Base-by-base conservation (phyloP, 768 basidiomycete genomes). In the Auricularia auricula-judae region DNA sequence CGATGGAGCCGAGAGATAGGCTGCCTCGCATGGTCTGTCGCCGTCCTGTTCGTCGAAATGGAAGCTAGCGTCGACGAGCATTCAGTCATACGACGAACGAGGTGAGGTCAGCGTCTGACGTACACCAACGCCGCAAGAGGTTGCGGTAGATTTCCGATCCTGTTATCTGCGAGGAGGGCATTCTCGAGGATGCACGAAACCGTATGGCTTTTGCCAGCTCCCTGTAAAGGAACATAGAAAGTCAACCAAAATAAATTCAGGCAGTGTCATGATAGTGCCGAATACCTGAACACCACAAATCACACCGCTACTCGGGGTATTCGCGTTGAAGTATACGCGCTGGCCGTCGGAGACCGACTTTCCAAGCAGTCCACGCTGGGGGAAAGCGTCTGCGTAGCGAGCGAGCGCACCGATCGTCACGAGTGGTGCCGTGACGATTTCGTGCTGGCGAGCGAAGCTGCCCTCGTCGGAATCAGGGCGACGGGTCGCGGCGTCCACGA, bases 181-280 rank as follows among this genome's bases (percentile, higher is more conserved):
- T 78, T 85, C 70, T 90, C 89, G 0, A 90, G 70, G 4, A 90
- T 76, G 0, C 86, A 81, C 0, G 87, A 84, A 1, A 88, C 82
- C 0, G 86, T 88, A 62, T 90, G 88, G 0, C 86, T 88, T 69
- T 90, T 89, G 8, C 88, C 88, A 0, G 87, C 85, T 0, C 88
- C 87, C 75, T 66, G n/a, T 35, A 60, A 21, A 35, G 36, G 34
- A 3, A 3, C 12, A 8, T 8, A 4, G 4, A 14, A 61, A 58
- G 29, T 29, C 29, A 29, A 29, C 29, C 29, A 29, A 29, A 29
- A 29, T 29, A 29, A 29, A 29, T 29, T 29, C 29, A 29, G 29
- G 29, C 29, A 29, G 29, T 29, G 29, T 29, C 29, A 29, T 3
- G 29, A 11, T 5, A 33, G 21, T 39, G 3, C 21, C 21, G 39